Evolutionary conservation across 1,284 basidiomycete genomes (phyloP), one percentile per base, ranked within the genome.

Genomic region (Golubevia pallescens): DNA sequence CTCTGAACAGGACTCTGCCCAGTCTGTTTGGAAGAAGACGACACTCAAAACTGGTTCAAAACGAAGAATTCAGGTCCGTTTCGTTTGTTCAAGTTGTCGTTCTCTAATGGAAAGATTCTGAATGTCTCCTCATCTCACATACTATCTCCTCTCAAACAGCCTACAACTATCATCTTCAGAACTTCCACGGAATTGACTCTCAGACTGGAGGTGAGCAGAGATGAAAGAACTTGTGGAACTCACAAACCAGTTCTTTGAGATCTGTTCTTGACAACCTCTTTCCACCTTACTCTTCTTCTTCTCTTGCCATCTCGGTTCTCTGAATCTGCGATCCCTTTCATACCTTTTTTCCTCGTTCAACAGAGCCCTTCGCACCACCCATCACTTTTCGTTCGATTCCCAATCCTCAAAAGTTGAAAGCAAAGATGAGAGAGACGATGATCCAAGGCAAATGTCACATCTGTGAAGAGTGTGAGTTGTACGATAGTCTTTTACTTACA

Each of bases 111-210:
- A 19, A 23, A n/a, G 4, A 1, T 23, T n/a, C n/a, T 10, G 16
- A 14, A 52, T 8, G 3, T 10, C 14, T 16, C 16, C n/a, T 8
- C 7, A 14, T 51, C 10, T 10, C 38, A 19, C 6, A 16, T 14
- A 1, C 42, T 61, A 28, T 8, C 8, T 53, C 19, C 58, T 14
- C 0, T 13, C 34, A 38, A 38, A 38, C 70, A 72, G 74, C 74
- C 13, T 78, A 76, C 70, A 78, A 78, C 54, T 78, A 77, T 23
- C 76, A 78, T 42, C 24, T 78, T 19, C 74, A 74, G 19, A 70
- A 75, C 57, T 57, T 62, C 19, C 76, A 78, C 61, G 76, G 76
- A 2, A 68, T 78, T 53, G 71, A 67, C 0, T 68, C 69, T 0
- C 14, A 62, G 3, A 76, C 67, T 1, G 69, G 69, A 1, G 34